Base-by-base conservation (phyloP, 805 yeast genomes). In the Starmerella powellii region DNA sequence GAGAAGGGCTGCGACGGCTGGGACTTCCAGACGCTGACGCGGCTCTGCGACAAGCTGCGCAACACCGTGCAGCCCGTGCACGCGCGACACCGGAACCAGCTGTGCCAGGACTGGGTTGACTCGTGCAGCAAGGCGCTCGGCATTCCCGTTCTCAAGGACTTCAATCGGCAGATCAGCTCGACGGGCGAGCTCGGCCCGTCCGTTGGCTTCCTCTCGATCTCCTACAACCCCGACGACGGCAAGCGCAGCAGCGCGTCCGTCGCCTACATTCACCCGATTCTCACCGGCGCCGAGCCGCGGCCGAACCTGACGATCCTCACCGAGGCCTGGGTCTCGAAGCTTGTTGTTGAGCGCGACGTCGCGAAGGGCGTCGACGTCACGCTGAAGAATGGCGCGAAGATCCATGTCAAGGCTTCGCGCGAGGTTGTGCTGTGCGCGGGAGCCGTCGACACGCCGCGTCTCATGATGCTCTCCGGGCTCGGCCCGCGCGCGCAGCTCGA, bases 361-460 rank as follows among this genome's bases (percentile, higher is more conserved):
- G 57, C 49, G 15, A 54, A 46, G 6, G 61, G 61, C 24, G 57
- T 56, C 23, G 40, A 42, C 30, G 54, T 57, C n/a, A 56, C 56
- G 31, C 53, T 49, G 16, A 32, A 49, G 4, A 8, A 41, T 21
- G 60, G 60, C n/a, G 45, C 46, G 20, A 55, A 50, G 37, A 8
- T 11, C n/a, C 27, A 27, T 12, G 51, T 43, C 46, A 53, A 49
- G 32, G 58, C 62, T 19, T 46, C 45, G 27, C 48, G 53, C 17
- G 62, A 58, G 40, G 56, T 56, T 19, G 51, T 58, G 35, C 38
- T 58, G 17, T 51, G 56, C 18, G 53, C 57, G 37, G 63, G 63
- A 35, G 61, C 57, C 6, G 53, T 58, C 39, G 63, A 59, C 31
- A 53, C 58, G 40, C 63, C 63, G 28, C 54, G 56, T 34, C 54